phyloP scores from a whole-genome alignment of 805 yeast species.

The Candida awuae region DNA sequence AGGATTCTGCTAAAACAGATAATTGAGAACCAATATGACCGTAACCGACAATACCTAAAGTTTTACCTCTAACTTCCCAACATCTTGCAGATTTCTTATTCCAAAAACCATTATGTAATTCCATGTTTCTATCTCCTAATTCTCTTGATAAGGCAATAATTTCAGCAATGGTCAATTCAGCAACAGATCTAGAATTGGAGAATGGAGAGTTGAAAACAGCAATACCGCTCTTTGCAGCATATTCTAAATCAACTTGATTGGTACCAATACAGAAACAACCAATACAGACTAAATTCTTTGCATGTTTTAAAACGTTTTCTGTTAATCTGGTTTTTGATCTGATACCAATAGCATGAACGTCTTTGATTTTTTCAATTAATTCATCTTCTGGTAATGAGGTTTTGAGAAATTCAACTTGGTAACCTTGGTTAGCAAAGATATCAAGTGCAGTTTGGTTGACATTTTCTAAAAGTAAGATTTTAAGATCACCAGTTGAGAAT shows the following conservation, averaged over 20 bases:
- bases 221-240: slow-evolving; percentile 86
- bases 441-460: slow-evolving; percentile 89
- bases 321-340: slow-evolving; percentile 93
- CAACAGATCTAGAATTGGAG: slow-evolving; percentile 97
- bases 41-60: slow-evolving; percentile 93
- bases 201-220: slow-evolving; percentile 92
- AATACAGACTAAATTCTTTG: slow-evolving; percentile 79
- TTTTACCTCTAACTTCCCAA: slow-evolving; percentile 99
- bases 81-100: slow-evolving; percentile 91
- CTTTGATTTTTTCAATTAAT: slow-evolving; percentile 85
- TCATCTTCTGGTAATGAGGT: slow-evolving; percentile 86
- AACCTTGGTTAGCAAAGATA: slow-evolving; percentile 82
- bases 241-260: slow-evolving; percentile 90
- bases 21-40: slow-evolving; percentile 98
- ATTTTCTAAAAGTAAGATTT: slow-evolving; percentile 83
- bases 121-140: slow-evolving; percentile 92
- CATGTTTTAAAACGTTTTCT: slow-evolving; percentile 69
- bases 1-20: slow-evolving; percentile 91
- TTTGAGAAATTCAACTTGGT: slow-evolving; percentile 92
- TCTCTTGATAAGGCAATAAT: slow-evolving; percentile 92
- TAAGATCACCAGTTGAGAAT: slow-evolving; percentile 90
- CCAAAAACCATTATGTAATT: slow-evolving; percentile 95
- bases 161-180: slow-evolving; percentile 94
- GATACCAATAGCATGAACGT: slow-evolving; percentile 95
- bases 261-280: slow-evolving; percentile 99